Conservation (phyloP, 2,329 filamentous ascomycete species). For the Mariannaea elegans region DNA sequence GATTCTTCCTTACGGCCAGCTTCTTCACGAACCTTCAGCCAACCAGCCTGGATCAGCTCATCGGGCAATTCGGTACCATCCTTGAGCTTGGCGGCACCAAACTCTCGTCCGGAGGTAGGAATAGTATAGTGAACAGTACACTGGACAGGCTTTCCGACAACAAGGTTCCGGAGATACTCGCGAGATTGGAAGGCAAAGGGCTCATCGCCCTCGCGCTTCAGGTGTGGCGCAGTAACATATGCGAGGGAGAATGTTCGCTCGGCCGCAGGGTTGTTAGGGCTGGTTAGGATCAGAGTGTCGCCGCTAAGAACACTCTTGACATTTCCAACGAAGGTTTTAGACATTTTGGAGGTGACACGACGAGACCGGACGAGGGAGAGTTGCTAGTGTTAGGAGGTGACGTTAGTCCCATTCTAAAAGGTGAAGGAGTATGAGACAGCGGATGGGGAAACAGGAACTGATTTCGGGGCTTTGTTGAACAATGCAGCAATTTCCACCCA, state of each 20-base stretch:
- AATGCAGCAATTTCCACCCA: background rate
- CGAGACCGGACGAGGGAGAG: conserved; percentile 30
- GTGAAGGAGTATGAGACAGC: background rate
- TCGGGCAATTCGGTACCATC: conserved; percentile 84
- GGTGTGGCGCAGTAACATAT: conserved; percentile 87
- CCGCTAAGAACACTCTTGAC: conserved; percentile 96
- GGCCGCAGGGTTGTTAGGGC: conserved; percentile 80
- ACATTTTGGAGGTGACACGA: conserved; percentile 50
- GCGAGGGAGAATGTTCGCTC: conserved; percentile 91
- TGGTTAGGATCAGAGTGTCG: conserved; percentile 87
- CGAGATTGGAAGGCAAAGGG: conserved; percentile 93
- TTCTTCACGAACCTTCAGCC: conserved; percentile 93
- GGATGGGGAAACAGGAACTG: background rate
- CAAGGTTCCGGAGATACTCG: conserved; percentile 85
- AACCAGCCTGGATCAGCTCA: conserved; percentile 84
- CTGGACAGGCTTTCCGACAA: conserved; percentile 86
- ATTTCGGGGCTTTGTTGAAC: background rate
- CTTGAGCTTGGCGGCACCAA: conserved; percentile 80
- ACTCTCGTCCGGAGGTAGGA: conserved; percentile 85
- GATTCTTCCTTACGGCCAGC: conserved; percentile 90
- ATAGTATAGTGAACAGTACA: conserved; percentile 90
- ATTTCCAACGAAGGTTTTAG: conserved; percentile 69
- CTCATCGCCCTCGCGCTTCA: conserved; percentile 91
- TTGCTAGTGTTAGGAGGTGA: conserved; percentile 20
- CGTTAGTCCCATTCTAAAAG: conserved; percentile 25